phyloP scores from a whole-genome alignment of 306 rosid species.

The Inga oerstediana region DNA sequence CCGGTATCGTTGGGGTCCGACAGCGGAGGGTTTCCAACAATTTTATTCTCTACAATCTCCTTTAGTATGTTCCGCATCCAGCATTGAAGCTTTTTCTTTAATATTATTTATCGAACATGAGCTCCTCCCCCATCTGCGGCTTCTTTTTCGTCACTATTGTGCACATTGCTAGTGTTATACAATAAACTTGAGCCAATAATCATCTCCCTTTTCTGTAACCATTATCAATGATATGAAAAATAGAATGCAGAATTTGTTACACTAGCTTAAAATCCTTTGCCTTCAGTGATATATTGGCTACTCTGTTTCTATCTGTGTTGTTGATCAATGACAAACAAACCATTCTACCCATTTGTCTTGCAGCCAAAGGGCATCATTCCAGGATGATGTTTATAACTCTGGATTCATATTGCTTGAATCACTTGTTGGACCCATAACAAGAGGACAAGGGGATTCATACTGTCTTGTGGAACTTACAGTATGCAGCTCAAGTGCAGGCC shows the following conservation, averaged over 20 bases:
- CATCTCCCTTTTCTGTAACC: neutral
- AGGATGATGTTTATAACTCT: constrained; percentile 79
- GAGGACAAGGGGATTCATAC: constrained; percentile 66
- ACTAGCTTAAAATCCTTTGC: neutral
- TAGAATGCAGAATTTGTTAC: neutral
- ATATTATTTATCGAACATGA: too few relatives aligned
- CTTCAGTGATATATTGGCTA: neutral
- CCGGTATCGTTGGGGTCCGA: too few relatives aligned
- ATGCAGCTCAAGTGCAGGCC: constrained; percentile 90
- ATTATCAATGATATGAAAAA: neutral
- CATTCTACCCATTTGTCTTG: constrained; percentile 19
- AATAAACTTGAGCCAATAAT: neutral
- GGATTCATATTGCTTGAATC: constrained; percentile 81
- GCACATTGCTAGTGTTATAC: too few relatives aligned
- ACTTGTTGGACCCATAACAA: constrained; percentile 69
- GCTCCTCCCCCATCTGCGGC: too few relatives aligned
- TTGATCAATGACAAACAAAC: constrained; percentile 8
- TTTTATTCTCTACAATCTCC: too few relatives aligned
- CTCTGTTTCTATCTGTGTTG: neutral
- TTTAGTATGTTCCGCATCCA: too few relatives aligned
- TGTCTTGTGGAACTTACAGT: constrained; percentile 79
- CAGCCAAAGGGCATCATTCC: constrained; percentile 48
- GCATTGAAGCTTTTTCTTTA: too few relatives aligned
- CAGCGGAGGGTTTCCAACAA: too few relatives aligned
- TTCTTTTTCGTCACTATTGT: too few relatives aligned